Conservation (phyloP, 371 early-diverging fungal species). For the Rhizopus delemar region DNA sequence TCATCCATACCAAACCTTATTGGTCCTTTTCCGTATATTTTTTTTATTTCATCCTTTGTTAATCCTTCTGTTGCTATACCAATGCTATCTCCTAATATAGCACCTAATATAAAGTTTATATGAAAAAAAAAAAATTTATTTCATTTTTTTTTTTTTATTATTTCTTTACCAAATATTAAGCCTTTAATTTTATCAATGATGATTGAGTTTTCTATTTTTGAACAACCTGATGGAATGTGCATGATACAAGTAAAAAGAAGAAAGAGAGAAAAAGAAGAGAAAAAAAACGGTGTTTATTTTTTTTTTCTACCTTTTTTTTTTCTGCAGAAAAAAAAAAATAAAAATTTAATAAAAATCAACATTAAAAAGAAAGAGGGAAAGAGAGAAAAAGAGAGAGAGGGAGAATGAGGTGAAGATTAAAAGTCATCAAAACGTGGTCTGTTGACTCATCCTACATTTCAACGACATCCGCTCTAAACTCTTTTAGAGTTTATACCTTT, state of each 20-base stretch:
- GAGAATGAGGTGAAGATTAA: neutral
- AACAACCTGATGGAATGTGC: slow-evolving; percentile 53
- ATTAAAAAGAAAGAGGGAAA: slow-evolving; percentile 2
- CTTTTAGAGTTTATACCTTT: no score
- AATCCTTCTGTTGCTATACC: slow-evolving; percentile 73
- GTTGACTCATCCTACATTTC: no score
- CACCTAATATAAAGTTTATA: slow-evolving; percentile 39
- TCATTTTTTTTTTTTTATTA: neutral
- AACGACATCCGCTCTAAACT: no score
- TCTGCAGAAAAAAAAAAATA: slow-evolving; percentile 4
- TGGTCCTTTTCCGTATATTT: slow-evolving; percentile 59
- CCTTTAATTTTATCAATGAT: slow-evolving; percentile 54
- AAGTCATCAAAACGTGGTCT: no score
- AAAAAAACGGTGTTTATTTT: neutral
- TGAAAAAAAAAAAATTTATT: slow-evolving; percentile 5
- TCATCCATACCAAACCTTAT: slow-evolving; percentile 61
- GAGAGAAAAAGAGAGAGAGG: neutral
- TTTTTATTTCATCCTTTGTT: slow-evolving; percentile 41
- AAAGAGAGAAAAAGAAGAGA: slow-evolving; percentile 8
- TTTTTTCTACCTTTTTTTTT: slow-evolving; percentile 1
- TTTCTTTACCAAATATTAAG: slow-evolving; percentile 45
- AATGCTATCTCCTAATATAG: slow-evolving; percentile 69
- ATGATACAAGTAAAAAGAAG: slow-evolving; percentile 24
- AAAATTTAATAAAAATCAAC: neutral
- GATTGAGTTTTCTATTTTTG: slow-evolving; percentile 33